Evolutionary conservation across 352 stramenopile species (phyloP).

Genomic region (Lagenidium giganteum): DNA sequence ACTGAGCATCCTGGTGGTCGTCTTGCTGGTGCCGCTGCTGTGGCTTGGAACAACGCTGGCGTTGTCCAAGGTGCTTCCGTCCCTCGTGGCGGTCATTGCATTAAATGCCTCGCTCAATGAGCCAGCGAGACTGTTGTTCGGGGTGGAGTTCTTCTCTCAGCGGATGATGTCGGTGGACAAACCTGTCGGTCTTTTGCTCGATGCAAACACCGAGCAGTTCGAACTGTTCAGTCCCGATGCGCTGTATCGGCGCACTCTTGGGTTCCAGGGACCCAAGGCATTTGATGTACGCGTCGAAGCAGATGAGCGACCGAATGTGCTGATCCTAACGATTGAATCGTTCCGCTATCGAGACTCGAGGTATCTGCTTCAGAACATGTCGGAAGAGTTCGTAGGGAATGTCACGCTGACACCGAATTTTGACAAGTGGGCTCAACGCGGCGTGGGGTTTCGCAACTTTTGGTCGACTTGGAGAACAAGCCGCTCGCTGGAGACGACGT

Average conservation of each 20-base stretch:
- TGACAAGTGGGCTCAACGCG: slow-evolving; percentile 42
- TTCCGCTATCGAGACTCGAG: slow-evolving; percentile 55
- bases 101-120: slow-evolving; percentile 53
- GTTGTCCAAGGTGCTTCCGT: slow-evolving; percentile 29
- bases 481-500: slow-evolving; percentile 52
- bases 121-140: slow-evolving; percentile 24
- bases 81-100: slow-evolving; percentile 46
- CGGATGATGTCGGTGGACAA: slow-evolving; percentile 9
- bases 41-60: slow-evolving; percentile 20
- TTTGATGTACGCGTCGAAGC: slow-evolving; percentile 41
- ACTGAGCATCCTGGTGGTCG: slow-evolving; percentile 3
- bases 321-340: slow-evolving; percentile 63
- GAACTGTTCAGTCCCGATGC: slow-evolving; percentile 31
- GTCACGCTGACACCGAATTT: slow-evolving; percentile 62
- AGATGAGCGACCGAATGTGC: slow-evolving; percentile 46
- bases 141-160: slow-evolving; percentile 20
- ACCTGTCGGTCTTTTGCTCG: slow-evolving; percentile 34
- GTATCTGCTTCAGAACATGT: slow-evolving; percentile 32
- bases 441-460: slow-evolving; percentile 48
- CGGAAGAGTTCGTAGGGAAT: slow-evolving; percentile 27
- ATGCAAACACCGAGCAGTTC: slow-evolving; percentile 36
- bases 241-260: slow-evolving; percentile 38
- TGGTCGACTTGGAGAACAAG: slow-evolving; percentile 71
- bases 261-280: slow-evolving; percentile 42
- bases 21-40: slow-evolving; percentile 13